Percentiles rank a stretch among this genome's conserved stretches.
Conservation (phyloP, 129 eudicot genomes). For the Tagetes patula region DNA sequence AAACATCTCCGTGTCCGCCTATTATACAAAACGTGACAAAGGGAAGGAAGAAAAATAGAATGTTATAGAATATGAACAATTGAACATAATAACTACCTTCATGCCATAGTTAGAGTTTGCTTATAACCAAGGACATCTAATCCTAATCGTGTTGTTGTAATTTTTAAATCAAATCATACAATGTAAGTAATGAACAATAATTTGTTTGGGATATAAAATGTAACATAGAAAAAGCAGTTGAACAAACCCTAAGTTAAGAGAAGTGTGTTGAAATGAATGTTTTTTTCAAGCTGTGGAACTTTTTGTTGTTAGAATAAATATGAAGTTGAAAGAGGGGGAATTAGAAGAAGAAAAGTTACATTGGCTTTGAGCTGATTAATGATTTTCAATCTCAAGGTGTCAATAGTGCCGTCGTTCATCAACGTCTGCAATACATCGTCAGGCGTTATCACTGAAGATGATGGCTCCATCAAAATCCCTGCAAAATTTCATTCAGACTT, state of each 20-base stretch:
- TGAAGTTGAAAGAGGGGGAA: neutral
- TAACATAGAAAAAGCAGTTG: no score
- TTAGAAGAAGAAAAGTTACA: constrained; percentile 33
- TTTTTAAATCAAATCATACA: neutral
- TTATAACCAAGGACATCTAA: neutral
- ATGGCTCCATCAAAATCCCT: constrained; percentile 44
- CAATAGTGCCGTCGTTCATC: constrained; percentile 97
- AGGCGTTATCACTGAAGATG: constrained; percentile 65
- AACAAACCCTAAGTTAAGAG: no score
- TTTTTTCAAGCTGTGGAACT: no score
- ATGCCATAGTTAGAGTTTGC: neutral
- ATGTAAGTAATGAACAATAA: no score
- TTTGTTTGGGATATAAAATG: no score
- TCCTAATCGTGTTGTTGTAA: neutral
- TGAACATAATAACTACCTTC: neutral
- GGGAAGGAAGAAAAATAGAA: neutral
- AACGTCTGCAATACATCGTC: constrained; percentile 85
- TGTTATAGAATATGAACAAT: neutral
- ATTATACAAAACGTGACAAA: neutral
- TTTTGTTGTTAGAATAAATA: no score
- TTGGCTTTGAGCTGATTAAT: constrained; percentile 92
- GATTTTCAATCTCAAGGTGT: constrained; percentile 68
- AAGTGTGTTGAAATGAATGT: no score
- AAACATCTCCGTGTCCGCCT: neutral
- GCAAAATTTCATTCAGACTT: neutral